Conservation (phyloP, 768 basidiomycete species). For the Solioccasus polychromus region DNA sequence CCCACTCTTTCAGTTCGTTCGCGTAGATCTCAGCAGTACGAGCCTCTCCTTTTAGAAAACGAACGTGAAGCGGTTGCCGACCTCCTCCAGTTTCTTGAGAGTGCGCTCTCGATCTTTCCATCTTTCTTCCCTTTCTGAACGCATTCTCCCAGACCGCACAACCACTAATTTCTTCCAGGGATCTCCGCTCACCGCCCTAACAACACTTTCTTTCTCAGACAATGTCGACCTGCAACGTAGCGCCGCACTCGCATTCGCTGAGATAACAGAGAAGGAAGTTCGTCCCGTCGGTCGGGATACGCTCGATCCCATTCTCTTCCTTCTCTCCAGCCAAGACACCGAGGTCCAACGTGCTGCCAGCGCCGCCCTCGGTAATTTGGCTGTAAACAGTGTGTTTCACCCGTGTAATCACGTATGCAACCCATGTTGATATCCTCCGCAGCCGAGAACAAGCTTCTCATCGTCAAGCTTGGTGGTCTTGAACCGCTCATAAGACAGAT, state of each 20-base stretch:
- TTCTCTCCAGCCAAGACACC: conserved; percentile 95
- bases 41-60: conserved; percentile 83
- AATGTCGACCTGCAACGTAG: conserved; percentile 98
- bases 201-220: conserved; percentile 96
- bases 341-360: conserved; percentile 98
- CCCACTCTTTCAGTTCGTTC: conserved; percentile 57
- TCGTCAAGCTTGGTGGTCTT: conserved; percentile 95
- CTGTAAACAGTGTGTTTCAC: conserved; percentile 84
- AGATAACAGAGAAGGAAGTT: conserved; percentile 99
- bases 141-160: conserved; percentile 62
- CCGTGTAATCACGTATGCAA: conserved; percentile 14
- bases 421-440: conserved; percentile 11
- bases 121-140: background rate
- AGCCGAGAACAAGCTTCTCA: conserved; percentile 99
- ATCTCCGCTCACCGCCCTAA: conserved; percentile 86
- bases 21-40: conserved; percentile 82
- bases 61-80: conserved; percentile 98
- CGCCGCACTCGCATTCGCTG: conserved; percentile 96
- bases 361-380: conserved; percentile 95
- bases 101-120: conserved; percentile 45
- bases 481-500: conserved; percentile 98
- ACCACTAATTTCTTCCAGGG: conserved; percentile 99
- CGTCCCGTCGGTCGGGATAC: conserved; percentile 95
- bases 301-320: conserved; percentile 95
- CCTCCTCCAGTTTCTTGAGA: conserved; percentile 95